phyloP scores from a whole-genome alignment of 139 green algal species.

The Chara braunii region DNA sequence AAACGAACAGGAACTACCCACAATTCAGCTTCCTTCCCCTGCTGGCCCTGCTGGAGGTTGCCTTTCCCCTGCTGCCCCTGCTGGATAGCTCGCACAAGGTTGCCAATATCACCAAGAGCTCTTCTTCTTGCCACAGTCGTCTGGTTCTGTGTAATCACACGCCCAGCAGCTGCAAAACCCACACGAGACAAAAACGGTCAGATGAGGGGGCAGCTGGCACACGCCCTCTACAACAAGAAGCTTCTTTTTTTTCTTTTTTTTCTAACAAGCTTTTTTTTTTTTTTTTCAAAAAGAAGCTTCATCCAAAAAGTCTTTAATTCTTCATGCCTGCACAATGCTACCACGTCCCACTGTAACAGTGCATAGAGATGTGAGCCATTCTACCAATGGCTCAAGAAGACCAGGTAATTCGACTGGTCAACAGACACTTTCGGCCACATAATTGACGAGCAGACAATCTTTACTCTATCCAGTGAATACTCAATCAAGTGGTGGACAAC shows the following conservation, averaged over 20 bases:
- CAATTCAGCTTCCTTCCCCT: slow-evolving; percentile 8
- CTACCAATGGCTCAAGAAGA: too few relatives aligned
- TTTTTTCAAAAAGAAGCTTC: too few relatives aligned
- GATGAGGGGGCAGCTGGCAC: not conserved
- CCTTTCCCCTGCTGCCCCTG: slow-evolving; percentile 6
- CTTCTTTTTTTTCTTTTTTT: too few relatives aligned
- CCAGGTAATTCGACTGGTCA: too few relatives aligned
- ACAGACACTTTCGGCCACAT: too few relatives aligned
- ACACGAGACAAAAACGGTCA: not conserved
- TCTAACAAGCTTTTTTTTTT: too few relatives aligned
- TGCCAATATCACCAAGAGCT: slow-evolving; percentile 10
- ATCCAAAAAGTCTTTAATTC: not conserved
- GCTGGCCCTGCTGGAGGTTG: too few relatives aligned
- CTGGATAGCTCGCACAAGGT: slow-evolving; percentile 11
- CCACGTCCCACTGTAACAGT: too few relatives aligned
- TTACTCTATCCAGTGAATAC: too few relatives aligned
- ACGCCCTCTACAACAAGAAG: not conserved
- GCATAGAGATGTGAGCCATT: too few relatives aligned
- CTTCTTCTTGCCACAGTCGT: not conserved
- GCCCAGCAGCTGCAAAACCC: not conserved
- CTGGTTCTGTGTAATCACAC: not conserved
- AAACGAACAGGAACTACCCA: slow-evolving; percentile 1
- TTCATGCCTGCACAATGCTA: not conserved
- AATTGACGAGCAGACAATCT: too few relatives aligned
- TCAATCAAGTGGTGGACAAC: too few relatives aligned